Conservation (phyloP, 257 asterid genomes). For the Fraxinus americana region DNA sequence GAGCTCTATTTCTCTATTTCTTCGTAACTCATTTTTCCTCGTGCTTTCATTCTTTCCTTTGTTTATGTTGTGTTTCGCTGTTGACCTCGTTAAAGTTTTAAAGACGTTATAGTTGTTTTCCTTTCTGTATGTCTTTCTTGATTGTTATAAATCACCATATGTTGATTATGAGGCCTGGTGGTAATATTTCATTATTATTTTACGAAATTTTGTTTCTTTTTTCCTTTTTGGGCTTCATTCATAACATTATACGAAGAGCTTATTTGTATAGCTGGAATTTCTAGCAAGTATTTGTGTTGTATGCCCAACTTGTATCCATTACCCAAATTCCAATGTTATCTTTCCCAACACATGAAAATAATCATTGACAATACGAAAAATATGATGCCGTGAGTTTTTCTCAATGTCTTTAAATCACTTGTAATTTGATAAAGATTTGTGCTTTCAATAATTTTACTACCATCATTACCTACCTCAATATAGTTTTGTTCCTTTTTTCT, state of each 20-base stretch:
- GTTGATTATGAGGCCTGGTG: background rate
- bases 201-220: background rate
- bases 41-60: background rate
- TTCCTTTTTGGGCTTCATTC: background rate
- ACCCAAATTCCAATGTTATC: background rate
- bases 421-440: background rate
- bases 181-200: background rate
- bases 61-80: background rate
- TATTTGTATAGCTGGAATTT: background rate
- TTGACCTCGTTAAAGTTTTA: background rate
- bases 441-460: background rate
- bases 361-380: background rate
- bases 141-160: background rate
- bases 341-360: background rate
- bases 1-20: background rate
- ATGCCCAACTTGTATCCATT: background rate
- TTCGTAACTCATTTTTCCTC: background rate
- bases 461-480: background rate
- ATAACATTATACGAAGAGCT: background rate
- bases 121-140: background rate
- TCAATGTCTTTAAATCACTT: background rate
- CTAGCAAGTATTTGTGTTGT: background rate
- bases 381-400: background rate
- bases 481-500: conserved; percentile 6
- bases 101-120: background rate